These are phyloP conservation scores for Sugiyamaella sp. DNA, from an alignment of 1,139 yeast species.

Conservation along the genomic window DNA sequence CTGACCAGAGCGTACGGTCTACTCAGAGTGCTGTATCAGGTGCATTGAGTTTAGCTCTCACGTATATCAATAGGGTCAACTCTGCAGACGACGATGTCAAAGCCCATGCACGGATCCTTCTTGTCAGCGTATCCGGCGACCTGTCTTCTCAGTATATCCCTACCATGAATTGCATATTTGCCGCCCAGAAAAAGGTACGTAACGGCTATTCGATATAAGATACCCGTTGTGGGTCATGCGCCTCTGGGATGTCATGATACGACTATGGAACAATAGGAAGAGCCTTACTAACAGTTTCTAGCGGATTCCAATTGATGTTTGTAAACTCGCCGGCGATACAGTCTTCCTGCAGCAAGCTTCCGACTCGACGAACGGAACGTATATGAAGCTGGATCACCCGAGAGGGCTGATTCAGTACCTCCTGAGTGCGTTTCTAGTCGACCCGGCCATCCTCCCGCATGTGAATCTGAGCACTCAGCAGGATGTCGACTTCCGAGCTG, in stretches of 20 bases:
- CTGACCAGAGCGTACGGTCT: slow-evolving; percentile 30
- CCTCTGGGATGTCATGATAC: too few species aligned
- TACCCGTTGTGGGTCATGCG: too few species aligned
- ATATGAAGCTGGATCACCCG: slow-evolving; percentile 71
- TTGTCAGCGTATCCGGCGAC: slow-evolving; percentile 77
- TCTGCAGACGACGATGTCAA: slow-evolving; percentile 36
- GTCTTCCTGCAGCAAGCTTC: slow-evolving; percentile 94
- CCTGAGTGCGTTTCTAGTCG: slow-evolving; percentile 67
- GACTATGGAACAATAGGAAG: too few species aligned
- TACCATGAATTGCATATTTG: slow-evolving; percentile 93
- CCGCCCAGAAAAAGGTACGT: slow-evolving; percentile 79
- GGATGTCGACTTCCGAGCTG: slow-evolving; percentile 90
- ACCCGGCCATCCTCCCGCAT: slow-evolving; percentile 75
- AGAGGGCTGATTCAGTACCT: slow-evolving; percentile 77
- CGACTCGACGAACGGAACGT: slow-evolving; percentile 92
- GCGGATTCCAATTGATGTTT: slow-evolving; percentile 85
- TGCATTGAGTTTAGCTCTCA: slow-evolving; percentile 74
- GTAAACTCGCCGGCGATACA: slow-evolving; percentile 76
- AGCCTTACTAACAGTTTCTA: slow-evolving; percentile 15
- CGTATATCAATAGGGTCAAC: slow-evolving; percentile 71
- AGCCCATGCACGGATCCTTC: slow-evolving; percentile 70
- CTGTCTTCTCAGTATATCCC: slow-evolving; percentile 84
- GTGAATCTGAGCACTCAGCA: slow-evolving; percentile 82
- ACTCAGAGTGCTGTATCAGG: slow-evolving; percentile 65
- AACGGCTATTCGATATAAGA: too few species aligned